Evolutionary conservation across 805 yeast species (phyloP).

Genomic region (Cyberlindnera veronae): DNA sequence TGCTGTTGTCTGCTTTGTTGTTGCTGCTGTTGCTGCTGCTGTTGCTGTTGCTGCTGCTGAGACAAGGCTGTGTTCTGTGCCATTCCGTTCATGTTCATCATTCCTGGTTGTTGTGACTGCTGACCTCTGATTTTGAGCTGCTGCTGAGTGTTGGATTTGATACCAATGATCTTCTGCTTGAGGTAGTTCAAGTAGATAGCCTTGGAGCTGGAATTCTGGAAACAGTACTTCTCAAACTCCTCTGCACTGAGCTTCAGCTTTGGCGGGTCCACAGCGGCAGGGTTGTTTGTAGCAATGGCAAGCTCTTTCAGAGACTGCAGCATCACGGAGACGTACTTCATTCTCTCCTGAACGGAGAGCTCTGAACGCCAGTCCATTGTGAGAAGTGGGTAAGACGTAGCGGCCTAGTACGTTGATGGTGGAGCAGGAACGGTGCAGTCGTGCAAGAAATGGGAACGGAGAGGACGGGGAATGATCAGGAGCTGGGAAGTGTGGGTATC

Average conservation of each 20-base stretch:
- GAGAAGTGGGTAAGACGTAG: background rate
- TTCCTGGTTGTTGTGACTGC: conserved; percentile 5
- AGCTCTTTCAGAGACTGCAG: conserved; percentile 25
- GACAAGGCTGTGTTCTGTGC: background rate
- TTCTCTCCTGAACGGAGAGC: conserved; percentile 22
- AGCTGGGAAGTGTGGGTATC: too few relatives aligned
- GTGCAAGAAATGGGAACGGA: too few relatives aligned
- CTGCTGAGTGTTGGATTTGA: conserved; percentile 23
- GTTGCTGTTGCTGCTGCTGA: conserved; percentile 21
- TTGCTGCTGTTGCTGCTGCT: conserved; percentile 26
- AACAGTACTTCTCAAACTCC: conserved; percentile 68
- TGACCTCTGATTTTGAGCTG: conserved; percentile 32
- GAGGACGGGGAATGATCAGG: too few relatives aligned
- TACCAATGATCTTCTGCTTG: conserved; percentile 26
- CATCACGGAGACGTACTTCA: conserved; percentile 23
- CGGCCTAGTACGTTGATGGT: background rate
- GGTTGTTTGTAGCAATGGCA: conserved; percentile 17
- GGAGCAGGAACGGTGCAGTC: too few relatives aligned
- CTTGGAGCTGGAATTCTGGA: conserved; percentile 51
- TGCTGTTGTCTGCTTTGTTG: conserved; percentile 28
- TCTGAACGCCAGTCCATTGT: conserved; percentile 28
- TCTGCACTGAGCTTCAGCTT: conserved; percentile 56
- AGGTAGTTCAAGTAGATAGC: conserved; percentile 54
- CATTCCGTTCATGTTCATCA: conserved; percentile 6
- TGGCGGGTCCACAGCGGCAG: conserved; percentile 30